Conservation (phyloP, 805 yeast species). For the Lipomyces yamanashiensis region DNA sequence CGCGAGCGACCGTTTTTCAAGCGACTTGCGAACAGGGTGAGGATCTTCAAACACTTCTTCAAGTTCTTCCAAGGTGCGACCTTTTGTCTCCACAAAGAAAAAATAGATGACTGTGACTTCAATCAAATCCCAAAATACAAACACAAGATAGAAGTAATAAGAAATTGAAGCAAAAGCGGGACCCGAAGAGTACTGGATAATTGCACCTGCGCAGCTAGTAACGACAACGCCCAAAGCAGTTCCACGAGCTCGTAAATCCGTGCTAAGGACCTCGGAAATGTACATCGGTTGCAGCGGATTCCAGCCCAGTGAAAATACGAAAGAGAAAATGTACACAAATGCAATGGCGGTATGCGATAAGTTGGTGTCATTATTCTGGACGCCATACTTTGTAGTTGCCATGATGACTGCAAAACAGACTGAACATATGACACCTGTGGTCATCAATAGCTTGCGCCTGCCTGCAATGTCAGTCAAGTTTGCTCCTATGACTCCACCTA, state of each 20-base stretch:
- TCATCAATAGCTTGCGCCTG: conserved; percentile 33
- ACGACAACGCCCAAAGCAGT: conserved; percentile 40
- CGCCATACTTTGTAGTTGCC: conserved; percentile 54
- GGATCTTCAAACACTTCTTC: conserved; percentile 26
- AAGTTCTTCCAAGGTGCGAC: conserved; percentile 47
- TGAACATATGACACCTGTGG: conserved; percentile 42
- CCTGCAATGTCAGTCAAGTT: conserved; percentile 16
- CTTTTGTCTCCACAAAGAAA: conserved; percentile 38
- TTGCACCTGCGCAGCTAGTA: conserved; percentile 32
- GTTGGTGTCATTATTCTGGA: conserved; percentile 45
- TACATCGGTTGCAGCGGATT: conserved; percentile 37
- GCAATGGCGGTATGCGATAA: conserved; percentile 19
- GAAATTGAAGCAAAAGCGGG: conserved; percentile 54
- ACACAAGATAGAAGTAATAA: conserved; percentile 65
- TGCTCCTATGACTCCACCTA: conserved; percentile 23
- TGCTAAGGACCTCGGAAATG: conserved; percentile 39
- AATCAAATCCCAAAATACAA: conserved; percentile 54
- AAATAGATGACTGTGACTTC: conserved; percentile 28
- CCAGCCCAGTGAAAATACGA: conserved; percentile 26
- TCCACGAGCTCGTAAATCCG: conserved; percentile 51
- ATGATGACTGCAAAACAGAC: conserved; percentile 50
- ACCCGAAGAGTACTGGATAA: conserved; percentile 47
- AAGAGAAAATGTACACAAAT: conserved; percentile 20
- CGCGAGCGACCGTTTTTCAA: conserved; percentile 14
- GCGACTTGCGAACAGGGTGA: conserved; percentile 27